Evolutionary conservation across 306 rosid genomes (phyloP).

Genomic region (Lathyrus sativus): DNA sequence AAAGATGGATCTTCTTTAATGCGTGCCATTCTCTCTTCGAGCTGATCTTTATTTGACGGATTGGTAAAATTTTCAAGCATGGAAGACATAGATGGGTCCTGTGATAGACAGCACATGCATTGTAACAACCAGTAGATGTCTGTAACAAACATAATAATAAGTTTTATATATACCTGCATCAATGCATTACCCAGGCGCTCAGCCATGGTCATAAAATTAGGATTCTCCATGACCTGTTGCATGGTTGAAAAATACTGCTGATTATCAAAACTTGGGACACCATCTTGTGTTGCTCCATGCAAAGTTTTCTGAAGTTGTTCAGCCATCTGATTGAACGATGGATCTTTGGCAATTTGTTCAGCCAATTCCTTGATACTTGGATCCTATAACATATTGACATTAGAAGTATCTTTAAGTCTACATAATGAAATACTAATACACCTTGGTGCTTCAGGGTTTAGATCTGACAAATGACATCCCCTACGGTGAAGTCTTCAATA

Average conservation of each 20-base stretch:
- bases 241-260: constrained; percentile 81
- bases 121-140: constrained; percentile 7
- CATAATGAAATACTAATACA: constrained; percentile 3
- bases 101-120: constrained; percentile 37
- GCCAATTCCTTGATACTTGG: constrained; percentile 97
- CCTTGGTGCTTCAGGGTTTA: constrained; percentile 14
- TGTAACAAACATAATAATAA: constrained; percentile 23
- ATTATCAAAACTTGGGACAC: constrained; percentile 80
- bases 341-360: constrained; percentile 94
- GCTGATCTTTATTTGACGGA: constrained; percentile 84
- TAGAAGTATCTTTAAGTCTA: constrained; percentile 25
- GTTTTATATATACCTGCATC: constrained; percentile 72
- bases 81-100: constrained; percentile 95
- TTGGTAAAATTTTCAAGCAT: constrained; percentile 80
- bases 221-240: constrained; percentile 99
- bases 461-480: constrained; percentile 30
- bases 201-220: constrained; percentile 97
- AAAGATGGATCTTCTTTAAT: constrained; percentile 95
- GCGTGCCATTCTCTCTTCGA: constrained; percentile 96
- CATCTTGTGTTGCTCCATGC: constrained; percentile 68
- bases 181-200: constrained; percentile 91
- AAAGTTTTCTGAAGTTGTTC: constrained; percentile 94
- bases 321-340: constrained; percentile 97
- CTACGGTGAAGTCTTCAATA: not conserved
- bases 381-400: constrained; percentile 60